phyloP scores from a whole-genome alignment of 495 filamentous ascomycete genomes.

The Opeltia flavorubescens region DNA sequence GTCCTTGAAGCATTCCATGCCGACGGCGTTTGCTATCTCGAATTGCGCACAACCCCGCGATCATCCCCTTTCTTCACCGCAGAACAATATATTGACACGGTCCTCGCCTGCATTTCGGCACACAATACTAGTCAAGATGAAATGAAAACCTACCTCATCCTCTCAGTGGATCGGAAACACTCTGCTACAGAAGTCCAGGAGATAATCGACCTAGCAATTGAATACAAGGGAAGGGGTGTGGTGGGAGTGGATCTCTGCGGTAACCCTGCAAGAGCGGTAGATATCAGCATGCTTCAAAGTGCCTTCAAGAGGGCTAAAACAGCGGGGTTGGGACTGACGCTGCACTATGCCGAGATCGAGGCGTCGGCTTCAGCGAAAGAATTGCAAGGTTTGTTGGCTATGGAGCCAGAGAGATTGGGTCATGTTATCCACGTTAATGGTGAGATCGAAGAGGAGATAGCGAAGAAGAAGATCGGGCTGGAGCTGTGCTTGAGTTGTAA shows the following conservation, averaged over 20 bases:
- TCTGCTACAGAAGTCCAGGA: conserved; percentile 39
- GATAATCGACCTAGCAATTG: conserved; percentile 47
- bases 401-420: conserved; percentile 55
- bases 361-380: conserved; percentile 39
- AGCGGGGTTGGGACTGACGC: conserved; percentile 43
- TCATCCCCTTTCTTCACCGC: conserved; percentile 42
- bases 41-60: conserved; percentile 70
- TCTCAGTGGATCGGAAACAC: conserved; percentile 59
- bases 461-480: conserved; percentile 38
- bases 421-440: conserved; percentile 66
- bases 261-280: conserved; percentile 45
- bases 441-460: conserved; percentile 39
- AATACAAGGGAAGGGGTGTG: conserved; percentile 40
- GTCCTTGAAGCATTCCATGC: conserved; percentile 56
- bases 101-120: conserved; percentile 41
- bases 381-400: conserved; percentile 45
- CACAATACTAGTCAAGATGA: conserved; percentile 23
- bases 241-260: conserved; percentile 76
- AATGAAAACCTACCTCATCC: conserved; percentile 50
- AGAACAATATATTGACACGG: conserved; percentile 46
- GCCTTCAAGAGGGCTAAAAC: conserved; percentile 42
- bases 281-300: conserved; percentile 39
- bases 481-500: conserved; percentile 76
- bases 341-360: conserved; percentile 66
- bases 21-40: conserved; percentile 68